A percentile compares a stretch with the other conserved stretches of the same genome.
Evolutionary conservation across 208 protist species (phyloP).

Genomic region (Phytomonas francai): DNA sequence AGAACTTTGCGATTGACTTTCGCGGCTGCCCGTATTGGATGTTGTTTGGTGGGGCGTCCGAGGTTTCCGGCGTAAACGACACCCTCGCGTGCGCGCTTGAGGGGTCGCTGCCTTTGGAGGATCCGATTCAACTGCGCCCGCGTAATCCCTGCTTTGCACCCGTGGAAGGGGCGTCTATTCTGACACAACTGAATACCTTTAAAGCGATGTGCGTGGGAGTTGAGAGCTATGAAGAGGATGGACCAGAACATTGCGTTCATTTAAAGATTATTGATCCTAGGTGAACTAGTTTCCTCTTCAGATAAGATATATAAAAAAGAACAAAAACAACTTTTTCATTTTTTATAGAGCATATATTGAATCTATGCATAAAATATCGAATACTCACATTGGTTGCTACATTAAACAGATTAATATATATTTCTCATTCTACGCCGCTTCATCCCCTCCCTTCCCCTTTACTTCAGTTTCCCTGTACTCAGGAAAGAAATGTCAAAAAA

Average conservation of each 20-base stretch:
- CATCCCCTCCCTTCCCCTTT: not conserved
- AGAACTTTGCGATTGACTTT: slow-evolving; percentile 18
- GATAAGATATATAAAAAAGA: slow-evolving; percentile 3
- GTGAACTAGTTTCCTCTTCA: slow-evolving; percentile 11
- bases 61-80: slow-evolving; percentile 14
- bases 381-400: not conserved
- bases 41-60: slow-evolving; percentile 26
- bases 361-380: not conserved
- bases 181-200: slow-evolving; percentile 70
- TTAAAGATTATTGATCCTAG: slow-evolving; percentile 47
- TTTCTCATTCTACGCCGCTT: not conserved
- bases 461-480: not conserved
- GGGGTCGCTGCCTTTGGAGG: slow-evolving; percentile 14
- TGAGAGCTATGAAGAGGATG: slow-evolving; percentile 65
- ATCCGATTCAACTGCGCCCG: slow-evolving; percentile 19
- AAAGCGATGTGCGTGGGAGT: slow-evolving; percentile 60
- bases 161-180: slow-evolving; percentile 50
- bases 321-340: slow-evolving; percentile 10
- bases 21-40: slow-evolving; percentile 28
- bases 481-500: not conserved
- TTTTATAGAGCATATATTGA: not conserved
- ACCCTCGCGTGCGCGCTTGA: slow-evolving; percentile 19
- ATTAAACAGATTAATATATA: not conserved
- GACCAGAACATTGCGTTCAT: slow-evolving; percentile 55
- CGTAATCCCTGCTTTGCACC: slow-evolving; percentile 33